Base-by-base conservation (phyloP, 208 protist genomes). In the Trypanosoma brucei region DNA sequence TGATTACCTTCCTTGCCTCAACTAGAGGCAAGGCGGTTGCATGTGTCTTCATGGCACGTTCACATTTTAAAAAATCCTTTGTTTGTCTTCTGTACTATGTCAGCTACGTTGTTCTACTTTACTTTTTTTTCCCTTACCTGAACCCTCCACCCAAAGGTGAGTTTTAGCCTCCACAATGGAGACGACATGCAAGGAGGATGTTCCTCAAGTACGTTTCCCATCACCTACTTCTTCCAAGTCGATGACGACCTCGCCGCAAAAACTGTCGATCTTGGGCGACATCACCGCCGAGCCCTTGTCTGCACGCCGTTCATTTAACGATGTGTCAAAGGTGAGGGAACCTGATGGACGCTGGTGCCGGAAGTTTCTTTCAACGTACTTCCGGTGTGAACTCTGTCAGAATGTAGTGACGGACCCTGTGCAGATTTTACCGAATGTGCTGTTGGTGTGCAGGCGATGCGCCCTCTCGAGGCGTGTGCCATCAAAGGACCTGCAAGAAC, bases 391-490 rank as follows among this genome's bases (percentile, higher is more conserved):
- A 9, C 33, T 80, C 35, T 92, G 85, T 56, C 57, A 56, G 35
- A 79, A 83, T 46, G 57, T 83, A 3, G 68, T 68, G 2, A 60
- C 59, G 6, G 78, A 88, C 62, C 64, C 80, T 7, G 85, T 92
- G 53, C 74, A 84, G 59, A 63, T 86, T 44, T 42, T 75, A 3
- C 70, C 72, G 40, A 74, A 61, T 30, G 64, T 63, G 31, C 54
- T 55, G n/a, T 33, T 93, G 35, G 66, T 65, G 33, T 93, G 86
- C 68, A 75, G 76, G 6, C 50, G 55, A 11, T 93, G 86, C 58
- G 70, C 73, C 1, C 38, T 70, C 13, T 37, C 58, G 52, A 30
- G 70, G 48, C 38, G 49, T 14, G 65, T 70, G 9, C 51, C 54
- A 34, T 51, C 22, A 35, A 67, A 64, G 9, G 30, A 45, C 2